Evolutionary conservation across 1,139 yeast species (phyloP).

Genomic region (Fermentozyma sake): DNA sequence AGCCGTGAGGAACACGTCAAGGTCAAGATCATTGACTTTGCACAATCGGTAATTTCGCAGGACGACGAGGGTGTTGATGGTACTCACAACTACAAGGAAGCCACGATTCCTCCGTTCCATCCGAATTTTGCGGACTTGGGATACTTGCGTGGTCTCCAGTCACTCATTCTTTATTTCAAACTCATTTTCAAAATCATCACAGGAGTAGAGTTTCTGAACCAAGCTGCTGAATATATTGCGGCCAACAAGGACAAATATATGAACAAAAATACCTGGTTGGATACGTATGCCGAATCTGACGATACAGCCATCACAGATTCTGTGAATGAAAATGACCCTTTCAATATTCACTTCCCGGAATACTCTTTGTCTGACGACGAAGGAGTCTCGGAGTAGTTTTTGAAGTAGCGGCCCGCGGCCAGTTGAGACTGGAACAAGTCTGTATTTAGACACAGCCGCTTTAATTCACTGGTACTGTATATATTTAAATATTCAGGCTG

Average conservation of each 20-base stretch:
- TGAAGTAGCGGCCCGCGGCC: no score
- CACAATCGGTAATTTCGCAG: slow-evolving; percentile 83
- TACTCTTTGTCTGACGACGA: slow-evolving; percentile 17
- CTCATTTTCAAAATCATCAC: slow-evolving; percentile 49
- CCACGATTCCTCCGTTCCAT: slow-evolving; percentile 59
- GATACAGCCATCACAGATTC: slow-evolving; percentile 11
- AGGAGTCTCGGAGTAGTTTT: slow-evolving; percentile 23
- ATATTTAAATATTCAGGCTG: no score
- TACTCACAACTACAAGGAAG: slow-evolving; percentile 9
- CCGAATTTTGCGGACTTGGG: slow-evolving; percentile 70
- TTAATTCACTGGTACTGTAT: no score
- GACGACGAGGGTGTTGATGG: slow-evolving; percentile 42
- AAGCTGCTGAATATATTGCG: slow-evolving; percentile 20
- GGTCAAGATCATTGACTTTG: slow-evolving; percentile 88
- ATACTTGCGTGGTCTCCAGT: slow-evolving; percentile 72
- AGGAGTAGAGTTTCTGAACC: slow-evolving; percentile 14
- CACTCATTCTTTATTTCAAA: slow-evolving; percentile 61
- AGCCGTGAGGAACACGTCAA: slow-evolving; percentile 36
- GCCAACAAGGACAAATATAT: slow-evolving; percentile 20
- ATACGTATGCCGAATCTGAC: slow-evolving; percentile 38
- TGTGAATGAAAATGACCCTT: slow-evolving; percentile 17
- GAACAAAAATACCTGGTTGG: slow-evolving; percentile 44
- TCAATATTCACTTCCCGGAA: slow-evolving; percentile 20
- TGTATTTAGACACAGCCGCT: no score
- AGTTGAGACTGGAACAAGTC: no score